Evolutionary conservation across 306 rosid species (phyloP), one percentile per base, ranked within the genome.

Genomic region (Prunus campanulata): DNA sequence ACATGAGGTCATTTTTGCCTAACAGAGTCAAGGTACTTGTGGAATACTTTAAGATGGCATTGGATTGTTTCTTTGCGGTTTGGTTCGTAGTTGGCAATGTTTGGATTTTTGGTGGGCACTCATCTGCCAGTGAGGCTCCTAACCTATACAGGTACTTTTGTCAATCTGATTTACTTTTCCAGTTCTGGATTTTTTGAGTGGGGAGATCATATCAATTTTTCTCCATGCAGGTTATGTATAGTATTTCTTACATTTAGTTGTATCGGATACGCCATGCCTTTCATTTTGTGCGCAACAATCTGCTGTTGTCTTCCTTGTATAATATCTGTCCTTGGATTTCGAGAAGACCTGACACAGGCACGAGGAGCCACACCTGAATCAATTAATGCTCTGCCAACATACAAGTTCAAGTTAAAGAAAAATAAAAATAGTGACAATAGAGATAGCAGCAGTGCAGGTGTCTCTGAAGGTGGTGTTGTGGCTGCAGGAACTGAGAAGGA

Each of bases 61-160:
- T 92, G 80, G 99, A 95, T 88, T 95, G 97, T 85, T 95, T 95
- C 88, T 95, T 95, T 74, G 97, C 96, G 22, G 88, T 95, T 83
- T 95, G 98, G 98, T 95, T 95, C 70, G 97, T 95, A 76, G 96
- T 95, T 75, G 98, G 98, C 77, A 95, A 95, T 72, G 97, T 95
- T 46, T 95, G 98, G 98, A 89, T 95, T 85, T 95, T 95, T 83
- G 97, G 98, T 29, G 97, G 98, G 66, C 95, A 78, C 75, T 84
- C 96, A 13, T 92, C 98, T 54, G 86, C 83, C 0, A 70, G 50
- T 12, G 91, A 77, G 4, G 96, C 98, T 89, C 97, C 98, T 64
- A 95, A 95, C 82, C 81, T 92, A 91, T 95, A 95, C 79, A 84
- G 98, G 98, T 95, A 88, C 84, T 20, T 42, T 27, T 39, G 79